These are phyloP conservation scores for Elaeagnus macrophylla DNA, from an alignment of 306 rosid species.

Conservation along the genomic window DNA sequence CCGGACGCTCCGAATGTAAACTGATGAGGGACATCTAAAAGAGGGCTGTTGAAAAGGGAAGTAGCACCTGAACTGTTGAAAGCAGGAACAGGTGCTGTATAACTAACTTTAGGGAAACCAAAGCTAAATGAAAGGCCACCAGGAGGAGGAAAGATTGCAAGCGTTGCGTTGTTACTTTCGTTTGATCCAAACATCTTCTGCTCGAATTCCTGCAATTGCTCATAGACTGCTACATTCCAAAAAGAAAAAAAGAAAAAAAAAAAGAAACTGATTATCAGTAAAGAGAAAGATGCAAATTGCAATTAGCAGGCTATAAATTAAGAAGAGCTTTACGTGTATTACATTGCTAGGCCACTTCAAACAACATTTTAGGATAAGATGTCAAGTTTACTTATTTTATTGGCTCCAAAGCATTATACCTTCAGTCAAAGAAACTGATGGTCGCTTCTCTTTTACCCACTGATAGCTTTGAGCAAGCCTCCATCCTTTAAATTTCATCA, in stretches of 20 bases:
- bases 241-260: no score
- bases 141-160: conserved; percentile 28
- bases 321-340: background rate
- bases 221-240: conserved; percentile 46
- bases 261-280: conserved; percentile 13
- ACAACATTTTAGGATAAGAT: no score
- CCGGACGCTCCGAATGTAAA: conserved; percentile 79
- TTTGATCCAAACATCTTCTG: conserved; percentile 50
- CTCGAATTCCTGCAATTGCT: conserved; percentile 80
- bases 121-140: conserved; percentile 44
- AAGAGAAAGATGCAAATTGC: background rate
- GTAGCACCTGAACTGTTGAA: conserved; percentile 43
- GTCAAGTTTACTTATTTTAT: no score
- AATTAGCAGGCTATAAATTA: background rate
- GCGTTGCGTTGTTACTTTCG: conserved; percentile 21
- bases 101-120: conserved; percentile 59
- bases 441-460: conserved; percentile 91
- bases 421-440: conserved; percentile 61
- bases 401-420: no score
- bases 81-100: conserved; percentile 44
- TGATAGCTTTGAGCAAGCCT: conserved; percentile 71
- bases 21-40: conserved; percentile 37
- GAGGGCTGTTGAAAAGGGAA: conserved; percentile 44
- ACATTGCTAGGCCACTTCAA: no score
- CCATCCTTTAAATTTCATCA: conserved; percentile 97